These are phyloP conservation scores for Daldinia sp. DNA, from an alignment of 2,329 filamentous ascomycete species.

Conservation along the genomic window DNA sequence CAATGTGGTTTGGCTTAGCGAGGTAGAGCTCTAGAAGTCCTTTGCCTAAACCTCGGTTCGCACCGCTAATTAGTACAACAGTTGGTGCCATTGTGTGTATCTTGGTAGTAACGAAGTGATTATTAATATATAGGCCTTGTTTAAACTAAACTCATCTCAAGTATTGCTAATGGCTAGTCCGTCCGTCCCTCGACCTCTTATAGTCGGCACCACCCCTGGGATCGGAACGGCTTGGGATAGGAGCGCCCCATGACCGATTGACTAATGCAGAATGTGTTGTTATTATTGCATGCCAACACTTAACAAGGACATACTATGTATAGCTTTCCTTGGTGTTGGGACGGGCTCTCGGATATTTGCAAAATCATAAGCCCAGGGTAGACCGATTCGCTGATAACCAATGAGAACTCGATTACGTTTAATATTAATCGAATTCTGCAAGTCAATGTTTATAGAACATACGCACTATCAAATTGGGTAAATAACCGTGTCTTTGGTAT, in stretches of 20 bases:
- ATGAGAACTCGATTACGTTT: background rate
- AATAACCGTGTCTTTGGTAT: background rate
- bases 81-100: conserved; percentile 21
- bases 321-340: background rate
- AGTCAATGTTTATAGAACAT: background rate
- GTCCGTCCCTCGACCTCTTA: background rate
- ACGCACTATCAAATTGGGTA: background rate
- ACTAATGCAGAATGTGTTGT: conserved; percentile 8
- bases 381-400: background rate
- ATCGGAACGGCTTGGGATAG: background rate
- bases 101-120: background rate
- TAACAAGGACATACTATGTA: background rate
- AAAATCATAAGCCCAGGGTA: background rate
- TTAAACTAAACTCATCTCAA: background rate
- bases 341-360: background rate
- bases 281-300: background rate
- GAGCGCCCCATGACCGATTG: background rate
- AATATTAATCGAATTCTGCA: background rate
- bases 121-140: background rate
- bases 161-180: background rate
- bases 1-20: conserved; percentile 68
- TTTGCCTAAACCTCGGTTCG: conserved; percentile 55
- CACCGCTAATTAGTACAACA: conserved; percentile 55
- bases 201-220: background rate
- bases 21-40: conserved; percentile 55